Percentiles rank a stretch among this genome's conserved stretches.
These are phyloP conservation scores for Nannochloropsis salina DNA, from an alignment of 108 stramenopile genomes.

Conservation along the genomic window DNA sequence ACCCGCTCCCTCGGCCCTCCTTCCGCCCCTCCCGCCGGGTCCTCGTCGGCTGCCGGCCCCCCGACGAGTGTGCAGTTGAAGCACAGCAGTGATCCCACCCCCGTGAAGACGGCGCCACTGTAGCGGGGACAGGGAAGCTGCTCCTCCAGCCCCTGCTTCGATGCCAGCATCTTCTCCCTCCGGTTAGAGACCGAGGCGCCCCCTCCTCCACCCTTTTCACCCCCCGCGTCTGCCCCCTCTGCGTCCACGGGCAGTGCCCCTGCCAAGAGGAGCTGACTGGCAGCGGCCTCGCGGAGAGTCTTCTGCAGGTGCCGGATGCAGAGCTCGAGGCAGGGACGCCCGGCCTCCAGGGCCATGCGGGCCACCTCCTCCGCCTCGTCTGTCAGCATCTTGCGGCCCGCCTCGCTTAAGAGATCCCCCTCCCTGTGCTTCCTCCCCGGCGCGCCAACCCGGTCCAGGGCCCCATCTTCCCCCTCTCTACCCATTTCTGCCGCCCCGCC, in stretches of 20 bases:
- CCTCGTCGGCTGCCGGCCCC: not conserved
- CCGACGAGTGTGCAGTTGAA: not conserved
- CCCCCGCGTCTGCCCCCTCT: not conserved
- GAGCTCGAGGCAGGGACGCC: not conserved
- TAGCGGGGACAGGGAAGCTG: not conserved
- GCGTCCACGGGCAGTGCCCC: not conserved
- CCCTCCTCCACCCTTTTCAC: not conserved
- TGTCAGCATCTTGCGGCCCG: not conserved
- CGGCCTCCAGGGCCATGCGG: not conserved
- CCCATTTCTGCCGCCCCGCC: no score
- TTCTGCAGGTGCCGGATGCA: not conserved
- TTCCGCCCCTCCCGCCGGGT: no score
- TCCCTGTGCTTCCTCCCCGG: not conserved
- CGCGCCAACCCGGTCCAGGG: not conserved
- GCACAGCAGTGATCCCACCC: not conserved
- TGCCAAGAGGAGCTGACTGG: not conserved
- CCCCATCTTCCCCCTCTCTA: no score
- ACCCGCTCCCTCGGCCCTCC: no score
- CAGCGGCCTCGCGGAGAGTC: not conserved
- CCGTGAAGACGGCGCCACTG: not conserved
- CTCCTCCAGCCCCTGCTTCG: not conserved
- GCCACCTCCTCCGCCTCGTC: constrained; percentile 4
- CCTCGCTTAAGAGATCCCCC: not conserved
- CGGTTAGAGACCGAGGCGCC: no score
- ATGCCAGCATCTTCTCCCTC: not conserved